Evolutionary conservation across 2,329 filamentous ascomycete genomes (phyloP).

Genomic region (Tolypocladium album): DNA sequence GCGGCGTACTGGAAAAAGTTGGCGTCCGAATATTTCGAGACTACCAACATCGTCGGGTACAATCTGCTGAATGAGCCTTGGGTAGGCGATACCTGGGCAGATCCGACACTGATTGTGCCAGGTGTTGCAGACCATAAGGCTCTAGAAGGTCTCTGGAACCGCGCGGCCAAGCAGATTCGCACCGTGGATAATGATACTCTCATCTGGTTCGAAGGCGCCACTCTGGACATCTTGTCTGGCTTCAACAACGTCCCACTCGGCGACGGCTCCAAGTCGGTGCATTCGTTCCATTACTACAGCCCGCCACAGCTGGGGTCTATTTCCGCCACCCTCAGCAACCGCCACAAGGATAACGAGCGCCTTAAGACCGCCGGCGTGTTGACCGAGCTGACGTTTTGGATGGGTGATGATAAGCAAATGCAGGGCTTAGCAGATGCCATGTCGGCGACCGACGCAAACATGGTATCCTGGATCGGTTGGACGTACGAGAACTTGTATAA

Average conservation of each 20-base stretch:
- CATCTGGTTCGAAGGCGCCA: not conserved
- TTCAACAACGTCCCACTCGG: not conserved
- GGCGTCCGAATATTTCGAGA: not conserved
- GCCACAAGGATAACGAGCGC: not conserved
- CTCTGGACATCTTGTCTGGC: not conserved
- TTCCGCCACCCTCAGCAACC: not conserved
- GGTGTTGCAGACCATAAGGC: not conserved
- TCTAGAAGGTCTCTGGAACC: not conserved
- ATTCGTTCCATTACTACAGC: not conserved
- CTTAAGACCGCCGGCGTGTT: not conserved
- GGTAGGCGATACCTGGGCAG: not conserved
- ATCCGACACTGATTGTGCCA: not conserved
- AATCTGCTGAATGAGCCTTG: not conserved
- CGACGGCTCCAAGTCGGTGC: not conserved
- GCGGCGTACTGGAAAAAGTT: not conserved
- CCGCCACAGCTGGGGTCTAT: not conserved
- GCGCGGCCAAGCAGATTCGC: not conserved
- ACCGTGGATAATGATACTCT: not conserved
- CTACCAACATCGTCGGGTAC: not conserved
- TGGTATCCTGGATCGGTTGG: not conserved
- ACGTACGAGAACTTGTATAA: not conserved
- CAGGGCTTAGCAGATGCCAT: not conserved
- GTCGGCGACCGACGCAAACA: not conserved
- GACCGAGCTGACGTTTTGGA: not conserved
- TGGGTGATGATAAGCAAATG: not conserved